Evolutionary conservation across 495 filamentous ascomycete genomes (phyloP), one percentile per base, ranked within the genome.

Genomic region (Podospora sp.): DNA sequence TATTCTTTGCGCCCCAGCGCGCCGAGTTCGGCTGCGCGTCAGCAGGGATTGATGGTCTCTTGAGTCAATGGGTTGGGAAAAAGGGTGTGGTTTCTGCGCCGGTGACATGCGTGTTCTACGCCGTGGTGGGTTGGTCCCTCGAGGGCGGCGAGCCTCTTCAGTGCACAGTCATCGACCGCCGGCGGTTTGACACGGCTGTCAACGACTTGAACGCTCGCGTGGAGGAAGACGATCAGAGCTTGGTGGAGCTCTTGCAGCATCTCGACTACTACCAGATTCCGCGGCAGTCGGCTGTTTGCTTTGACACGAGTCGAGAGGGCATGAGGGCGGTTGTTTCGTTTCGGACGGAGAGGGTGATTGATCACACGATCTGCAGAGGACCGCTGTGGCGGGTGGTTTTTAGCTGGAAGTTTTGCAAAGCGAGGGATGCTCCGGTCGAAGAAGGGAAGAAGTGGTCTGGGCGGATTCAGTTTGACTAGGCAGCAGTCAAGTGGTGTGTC

Each of bases 261-360:
- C 2, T 52, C 49, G 49, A 52, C 49, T 52, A 52, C 21, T 52
- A 52, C 49, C 3, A 52, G 49, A 52, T 52, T 52, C 49, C 49
- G 14, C 3, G 12, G 49, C 49, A 52, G 14, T 52, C 49, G 49
- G 3, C 49, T 52, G 49, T 52, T 52, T 52, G 49, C 49, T 52
- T 52, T 52, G 49, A 52, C 3, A 52, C 49, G 4, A 22, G 14
- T 22, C 49, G 49, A 52, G 49, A 52, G 16, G 49, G 49, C 5
- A 16, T 16, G 4, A 52, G 14, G 49, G 49, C 49, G 21, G 49
- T 52, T 52, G 49, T 52, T 52, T 52, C 49, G 3, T 52, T 52
- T 52, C 4, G 3, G 3, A 16, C 49, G 3, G 49, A 52, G 49
- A 52, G 49, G 49, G 49, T 22, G 21, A 52, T 12, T 3, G 49